Base-by-base conservation (phyloP, 2,329 filamentous ascomycete species). In the Pestalotiopsis sp. region DNA sequence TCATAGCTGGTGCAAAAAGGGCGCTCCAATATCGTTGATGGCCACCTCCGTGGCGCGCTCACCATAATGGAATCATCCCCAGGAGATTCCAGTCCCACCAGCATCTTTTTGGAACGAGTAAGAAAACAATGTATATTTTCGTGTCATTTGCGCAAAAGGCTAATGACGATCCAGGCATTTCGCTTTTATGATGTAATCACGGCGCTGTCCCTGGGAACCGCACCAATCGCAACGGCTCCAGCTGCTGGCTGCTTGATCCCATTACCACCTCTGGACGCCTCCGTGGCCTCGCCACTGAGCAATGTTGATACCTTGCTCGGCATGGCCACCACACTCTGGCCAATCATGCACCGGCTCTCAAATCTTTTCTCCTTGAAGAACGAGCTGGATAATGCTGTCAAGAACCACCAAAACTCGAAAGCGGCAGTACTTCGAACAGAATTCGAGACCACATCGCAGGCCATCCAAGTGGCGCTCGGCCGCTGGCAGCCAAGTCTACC, bases 171-270 rank as follows among this genome's bases (percentile, higher is more conserved):
- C 38, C 67, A 90, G 88, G 88, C 88, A 1, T 91, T 91, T 72
- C 85, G 87, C 5, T 91, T 90, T 73, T 90, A 91, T 78, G 89
- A 91, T 74, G 89, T 91, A 25, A 90, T 90, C 68, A 85, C 88
- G 5, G 88, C 89, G 1, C 79, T 91, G 38, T 91, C 89, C 0
- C 84, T 90, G 65, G 88, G 87, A 67, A 89, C 86, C 13, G 81
- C 87, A 4, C 88, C 88, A 2, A 81, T 90, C 13, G 86, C 86
- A 1, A 83, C 80, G 13, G 82, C 85, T 3, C 83, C 86, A 2
- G 82, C 83, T 13, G 81, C 82, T 4, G 82, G 83, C 17, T 81
- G 83, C 27, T 79, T 86, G 2, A 76, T 84, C 3, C 84, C 85
- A 1, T 80, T 86, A 52, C 82, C 85, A 17, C 82, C 83, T 2